Conservation (phyloP, 345 rosid genomes). For the Cochlearia excelsa region DNA sequence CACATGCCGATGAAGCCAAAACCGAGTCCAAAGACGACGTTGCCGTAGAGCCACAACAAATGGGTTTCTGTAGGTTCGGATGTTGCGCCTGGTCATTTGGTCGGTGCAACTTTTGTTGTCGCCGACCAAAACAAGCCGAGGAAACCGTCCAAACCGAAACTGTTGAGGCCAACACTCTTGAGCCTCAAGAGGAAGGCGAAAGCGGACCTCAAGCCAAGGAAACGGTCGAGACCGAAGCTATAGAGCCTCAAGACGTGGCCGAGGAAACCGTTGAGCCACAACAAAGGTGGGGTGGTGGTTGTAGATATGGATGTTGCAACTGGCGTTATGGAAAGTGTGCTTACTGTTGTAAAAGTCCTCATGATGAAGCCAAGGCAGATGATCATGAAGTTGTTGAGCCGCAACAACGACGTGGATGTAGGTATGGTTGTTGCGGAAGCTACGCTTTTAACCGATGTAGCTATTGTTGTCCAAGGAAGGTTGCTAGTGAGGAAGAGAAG, state of each 20-base stretch:
- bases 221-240: too few species aligned
- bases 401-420: conserved; percentile 21
- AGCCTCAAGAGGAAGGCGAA: conserved; percentile 13
- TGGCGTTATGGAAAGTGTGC: conserved; percentile 15
- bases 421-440: conserved; percentile 27
- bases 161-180: conserved; percentile 17
- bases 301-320: conserved; percentile 27
- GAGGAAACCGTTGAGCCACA: neutral
- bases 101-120: conserved; percentile 16
- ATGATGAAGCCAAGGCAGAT: conserved; percentile 14
- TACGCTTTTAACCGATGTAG: conserved; percentile 11
- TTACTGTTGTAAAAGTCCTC: conserved; percentile 8
- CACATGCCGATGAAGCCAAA: neutral
- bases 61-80: conserved; percentile 20
- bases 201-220: too few species aligned
- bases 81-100: conserved; percentile 17
- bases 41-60: conserved; percentile 23
- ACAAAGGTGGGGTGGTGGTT: conserved; percentile 8
- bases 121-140: neutral
- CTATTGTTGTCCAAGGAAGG: conserved; percentile 28
- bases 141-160: conserved; percentile 11
- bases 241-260: neutral
- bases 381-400: conserved; percentile 29
- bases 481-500: conserved; percentile 14
- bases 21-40: neutral